phyloP scores from a whole-genome alignment of 495 filamentous ascomycete species.

The Neurospora sp. region DNA sequence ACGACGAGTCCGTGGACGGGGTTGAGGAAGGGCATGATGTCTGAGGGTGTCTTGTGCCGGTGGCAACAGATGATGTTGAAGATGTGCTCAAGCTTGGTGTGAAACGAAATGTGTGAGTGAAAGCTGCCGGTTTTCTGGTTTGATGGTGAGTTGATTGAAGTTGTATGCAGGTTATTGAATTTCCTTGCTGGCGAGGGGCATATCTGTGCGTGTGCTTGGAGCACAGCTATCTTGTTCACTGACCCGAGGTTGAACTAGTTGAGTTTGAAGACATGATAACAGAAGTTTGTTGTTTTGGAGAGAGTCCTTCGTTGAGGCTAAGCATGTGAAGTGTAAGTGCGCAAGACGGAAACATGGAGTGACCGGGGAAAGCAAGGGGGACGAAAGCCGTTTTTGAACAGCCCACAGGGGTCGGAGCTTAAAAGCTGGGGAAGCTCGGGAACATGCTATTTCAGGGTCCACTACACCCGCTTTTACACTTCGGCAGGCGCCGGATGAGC shows the following conservation, averaged over 20 bases:
- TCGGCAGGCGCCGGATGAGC: neutral
- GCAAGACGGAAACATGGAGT: neutral
- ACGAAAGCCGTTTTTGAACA: neutral
- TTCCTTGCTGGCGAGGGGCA: neutral
- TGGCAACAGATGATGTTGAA: neutral
- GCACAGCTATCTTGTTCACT: neutral
- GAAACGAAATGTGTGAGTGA: neutral
- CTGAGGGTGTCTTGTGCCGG: neutral
- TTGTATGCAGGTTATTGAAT: neutral
- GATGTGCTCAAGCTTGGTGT: no score
- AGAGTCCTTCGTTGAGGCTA: neutral
- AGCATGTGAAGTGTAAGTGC: neutral
- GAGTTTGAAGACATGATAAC: neutral
- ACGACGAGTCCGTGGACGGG: constrained; percentile 46
- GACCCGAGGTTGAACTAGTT: neutral
- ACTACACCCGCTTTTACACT: neutral
- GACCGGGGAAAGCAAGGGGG: neutral
- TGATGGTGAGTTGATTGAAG: neutral
- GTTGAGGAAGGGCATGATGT: constrained; percentile 34
- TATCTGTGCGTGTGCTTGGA: neutral
- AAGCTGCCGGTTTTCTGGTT: neutral
- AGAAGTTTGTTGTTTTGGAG: neutral
- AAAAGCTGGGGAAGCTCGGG: neutral
- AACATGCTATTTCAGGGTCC: neutral
- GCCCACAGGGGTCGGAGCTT: neutral